Percentiles rank a stretch among this genome's conserved stretches.
Evolutionary conservation across 2,329 filamentous ascomycete genomes (phyloP).

Genomic region (Exophiala mesophila): DNA sequence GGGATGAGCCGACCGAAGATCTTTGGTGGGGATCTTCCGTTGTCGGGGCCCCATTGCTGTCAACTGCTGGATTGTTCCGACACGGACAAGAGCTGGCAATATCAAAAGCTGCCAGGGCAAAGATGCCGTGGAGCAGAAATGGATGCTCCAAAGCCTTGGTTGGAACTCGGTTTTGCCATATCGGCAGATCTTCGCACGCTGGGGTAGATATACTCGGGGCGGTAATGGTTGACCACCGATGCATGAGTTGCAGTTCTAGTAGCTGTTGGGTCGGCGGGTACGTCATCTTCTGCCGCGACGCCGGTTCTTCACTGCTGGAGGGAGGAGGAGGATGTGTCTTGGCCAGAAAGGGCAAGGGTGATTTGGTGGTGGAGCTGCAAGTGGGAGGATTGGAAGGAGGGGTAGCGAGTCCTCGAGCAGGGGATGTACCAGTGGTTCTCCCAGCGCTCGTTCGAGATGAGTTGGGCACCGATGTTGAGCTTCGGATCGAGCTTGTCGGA

Average conservation of each 20-base stretch:
- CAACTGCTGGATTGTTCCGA: not conserved
- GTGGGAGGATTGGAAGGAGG: too few species aligned
- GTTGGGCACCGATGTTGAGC: too few species aligned
- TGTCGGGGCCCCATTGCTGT: not conserved
- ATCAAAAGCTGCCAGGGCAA: slow-evolving; percentile 20
- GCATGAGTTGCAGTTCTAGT: slow-evolving; percentile 26
- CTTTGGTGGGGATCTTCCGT: not conserved
- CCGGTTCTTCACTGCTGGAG: too few species aligned
- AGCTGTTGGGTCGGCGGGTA: slow-evolving; percentile 5
- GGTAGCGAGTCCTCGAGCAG: too few species aligned
- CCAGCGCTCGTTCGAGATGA: too few species aligned
- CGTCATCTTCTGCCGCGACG: not conserved
- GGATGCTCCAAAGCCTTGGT: slow-evolving; percentile 11
- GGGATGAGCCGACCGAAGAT: not conserved
- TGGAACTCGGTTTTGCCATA: slow-evolving; percentile 18
- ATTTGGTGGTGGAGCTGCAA: too few species aligned
- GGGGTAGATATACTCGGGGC: slow-evolving; percentile 19
- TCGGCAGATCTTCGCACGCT: slow-evolving; percentile 11
- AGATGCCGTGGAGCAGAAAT: slow-evolving; percentile 19
- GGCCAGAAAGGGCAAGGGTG: too few species aligned
- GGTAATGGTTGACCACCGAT: slow-evolving; percentile 23
- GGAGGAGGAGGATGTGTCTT: too few species aligned
- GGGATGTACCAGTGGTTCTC: too few species aligned
- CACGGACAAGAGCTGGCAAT: slow-evolving; percentile 4
- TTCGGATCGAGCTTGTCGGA: too few species aligned